These are phyloP conservation scores for Groenewaldozyma auringiensis DNA, from an alignment of 1,139 yeast genomes.

Conservation along the genomic window DNA sequence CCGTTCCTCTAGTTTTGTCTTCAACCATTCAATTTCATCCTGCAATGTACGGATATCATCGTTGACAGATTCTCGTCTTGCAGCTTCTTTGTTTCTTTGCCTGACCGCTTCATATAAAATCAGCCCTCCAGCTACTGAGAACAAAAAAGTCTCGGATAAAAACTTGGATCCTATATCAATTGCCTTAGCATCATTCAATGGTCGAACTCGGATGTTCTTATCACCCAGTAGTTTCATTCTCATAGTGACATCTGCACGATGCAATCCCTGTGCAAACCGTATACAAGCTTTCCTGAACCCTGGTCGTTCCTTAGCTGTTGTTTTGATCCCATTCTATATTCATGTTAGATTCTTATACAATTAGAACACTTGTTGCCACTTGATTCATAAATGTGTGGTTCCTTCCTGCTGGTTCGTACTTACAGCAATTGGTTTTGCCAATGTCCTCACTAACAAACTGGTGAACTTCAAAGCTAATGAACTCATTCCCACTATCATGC, in stretches of 20 bases:
- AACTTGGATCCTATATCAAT: slow-evolving; percentile 78
- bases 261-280: slow-evolving; percentile 64
- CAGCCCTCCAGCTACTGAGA: slow-evolving; percentile 68
- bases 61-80: slow-evolving; percentile 54
- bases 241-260: slow-evolving; percentile 55
- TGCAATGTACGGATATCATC: slow-evolving; percentile 66
- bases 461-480: slow-evolving; percentile 65
- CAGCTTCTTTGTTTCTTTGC: slow-evolving; percentile 56
- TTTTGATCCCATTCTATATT: slow-evolving; percentile 46
- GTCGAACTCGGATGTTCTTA: slow-evolving; percentile 50
- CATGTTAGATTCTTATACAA: slow-evolving; percentile 5
- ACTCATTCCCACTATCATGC: slow-evolving; percentile 30
- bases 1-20: slow-evolving; percentile 38
- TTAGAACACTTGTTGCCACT: no score
- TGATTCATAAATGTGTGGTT: no score
- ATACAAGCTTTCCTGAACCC: slow-evolving; percentile 57
- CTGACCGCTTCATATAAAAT: slow-evolving; percentile 69
- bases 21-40: slow-evolving; percentile 59
- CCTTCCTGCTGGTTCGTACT: slow-evolving; percentile 23
- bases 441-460: slow-evolving; percentile 63
- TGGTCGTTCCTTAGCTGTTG: slow-evolving; percentile 72
- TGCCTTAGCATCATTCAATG: slow-evolving; percentile 78
- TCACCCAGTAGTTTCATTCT: slow-evolving; percentile 61
- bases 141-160: slow-evolving; percentile 68
- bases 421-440: slow-evolving; percentile 75